These are phyloP conservation scores for Trametes cinnabarina DNA, from an alignment of 768 basidiomycete species.

Conservation along the genomic window DNA sequence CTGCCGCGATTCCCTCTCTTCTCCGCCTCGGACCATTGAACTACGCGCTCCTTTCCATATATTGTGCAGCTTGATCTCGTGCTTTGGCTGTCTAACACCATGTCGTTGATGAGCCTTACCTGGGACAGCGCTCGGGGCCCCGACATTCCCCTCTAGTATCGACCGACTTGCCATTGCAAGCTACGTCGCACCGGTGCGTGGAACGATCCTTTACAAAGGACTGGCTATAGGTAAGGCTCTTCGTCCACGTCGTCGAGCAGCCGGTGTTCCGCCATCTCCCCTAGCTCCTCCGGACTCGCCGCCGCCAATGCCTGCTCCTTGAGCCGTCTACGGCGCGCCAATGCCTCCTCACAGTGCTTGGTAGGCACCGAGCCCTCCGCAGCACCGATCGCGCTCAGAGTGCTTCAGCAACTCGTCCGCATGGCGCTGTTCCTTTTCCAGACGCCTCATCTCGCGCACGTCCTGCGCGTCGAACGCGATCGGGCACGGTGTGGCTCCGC, in stretches of 20 bases:
- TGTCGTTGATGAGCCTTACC: too few relatives aligned
- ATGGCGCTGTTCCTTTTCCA: conserved; percentile 31
- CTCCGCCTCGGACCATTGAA: too few relatives aligned
- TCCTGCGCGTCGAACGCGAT: conserved; percentile 37
- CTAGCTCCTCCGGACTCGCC: conserved; percentile 38
- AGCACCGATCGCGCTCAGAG: conserved; percentile 33
- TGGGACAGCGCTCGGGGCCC: too few relatives aligned
- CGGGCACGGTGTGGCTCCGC: conserved; percentile 25
- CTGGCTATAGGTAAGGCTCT: neutral
- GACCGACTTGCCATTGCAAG: too few relatives aligned
- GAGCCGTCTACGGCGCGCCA: conserved; percentile 32
- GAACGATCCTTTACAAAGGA: too few relatives aligned
- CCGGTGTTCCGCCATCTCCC: conserved; percentile 41
- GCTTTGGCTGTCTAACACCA: too few relatives aligned
- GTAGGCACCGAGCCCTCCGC: conserved; percentile 44
- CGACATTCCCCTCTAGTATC: too few relatives aligned
- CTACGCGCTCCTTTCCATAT: too few relatives aligned
- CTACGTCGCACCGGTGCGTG: too few relatives aligned
- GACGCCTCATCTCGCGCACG: conserved; percentile 39
- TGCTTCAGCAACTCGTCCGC: conserved; percentile 33
- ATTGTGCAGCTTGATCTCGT: too few relatives aligned
- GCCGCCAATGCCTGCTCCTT: conserved; percentile 36
- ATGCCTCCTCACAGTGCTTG: conserved; percentile 40
- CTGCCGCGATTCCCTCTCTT: too few relatives aligned
- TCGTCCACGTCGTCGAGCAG: conserved; percentile 34